Percentiles rank a stretch among this genome's conserved stretches.
These are phyloP conservation scores for Platismatia glauca DNA, from an alignment of 495 filamentous ascomycete species.

Conservation along the genomic window DNA sequence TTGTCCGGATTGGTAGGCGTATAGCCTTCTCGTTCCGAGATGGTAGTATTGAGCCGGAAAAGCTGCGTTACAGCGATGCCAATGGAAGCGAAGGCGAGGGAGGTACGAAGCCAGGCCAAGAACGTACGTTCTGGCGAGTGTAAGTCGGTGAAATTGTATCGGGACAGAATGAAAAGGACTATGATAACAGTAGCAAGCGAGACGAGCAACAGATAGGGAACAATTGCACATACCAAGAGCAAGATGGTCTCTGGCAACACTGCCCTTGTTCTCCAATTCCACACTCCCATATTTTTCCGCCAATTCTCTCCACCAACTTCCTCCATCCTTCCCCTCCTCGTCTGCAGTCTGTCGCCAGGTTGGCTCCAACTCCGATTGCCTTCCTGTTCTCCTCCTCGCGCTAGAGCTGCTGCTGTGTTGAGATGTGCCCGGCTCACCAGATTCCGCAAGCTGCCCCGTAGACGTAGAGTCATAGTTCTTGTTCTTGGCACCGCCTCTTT, in stretches of 20 bases:
- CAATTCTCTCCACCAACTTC: slow-evolving; percentile 42
- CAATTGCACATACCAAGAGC: slow-evolving; percentile 61
- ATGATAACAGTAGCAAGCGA: background rate
- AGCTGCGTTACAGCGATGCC: slow-evolving; percentile 94
- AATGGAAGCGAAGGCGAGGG: slow-evolving; percentile 90
- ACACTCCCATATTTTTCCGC: slow-evolving; percentile 69
- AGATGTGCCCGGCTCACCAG: background rate
- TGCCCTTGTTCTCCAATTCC: slow-evolving; percentile 94
- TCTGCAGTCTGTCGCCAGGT: background rate
- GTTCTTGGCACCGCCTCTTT: slow-evolving; percentile 16
- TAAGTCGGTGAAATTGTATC: background rate
- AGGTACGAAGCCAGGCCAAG: slow-evolving; percentile 93
- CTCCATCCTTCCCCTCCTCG: slow-evolving; percentile 13
- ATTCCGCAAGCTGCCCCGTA: background rate
- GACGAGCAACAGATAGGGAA: slow-evolving; percentile 3
- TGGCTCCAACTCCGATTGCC: background rate
- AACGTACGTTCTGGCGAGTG: slow-evolving; percentile 74
- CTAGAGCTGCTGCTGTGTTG: slow-evolving; percentile 8
- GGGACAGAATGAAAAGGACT: background rate
- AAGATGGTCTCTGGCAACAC: slow-evolving; percentile 88
- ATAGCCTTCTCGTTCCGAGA: slow-evolving; percentile 32
- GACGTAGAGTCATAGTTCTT: slow-evolving; percentile 14
- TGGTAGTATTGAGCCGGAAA: slow-evolving; percentile 78
- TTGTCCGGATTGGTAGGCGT: slow-evolving; percentile 19
- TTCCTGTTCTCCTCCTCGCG: slow-evolving; percentile 7